Evolutionary conservation across 108 stramenopile species (phyloP), one percentile per base, ranked within the genome.

Genomic region (Nannochloropsis oceanica): DNA sequence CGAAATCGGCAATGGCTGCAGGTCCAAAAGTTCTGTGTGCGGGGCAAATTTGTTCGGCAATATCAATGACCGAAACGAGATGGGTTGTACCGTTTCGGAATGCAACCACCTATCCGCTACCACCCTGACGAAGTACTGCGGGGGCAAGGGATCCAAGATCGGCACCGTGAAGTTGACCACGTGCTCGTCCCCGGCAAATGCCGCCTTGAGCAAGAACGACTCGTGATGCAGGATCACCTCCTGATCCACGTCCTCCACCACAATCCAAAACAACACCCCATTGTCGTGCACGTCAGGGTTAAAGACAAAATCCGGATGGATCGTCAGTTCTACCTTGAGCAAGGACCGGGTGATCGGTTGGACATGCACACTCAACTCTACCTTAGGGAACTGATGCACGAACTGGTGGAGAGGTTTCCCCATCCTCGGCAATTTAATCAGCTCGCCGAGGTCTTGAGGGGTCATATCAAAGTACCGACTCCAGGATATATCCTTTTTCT

Each of bases 401-500:
- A 99, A 93, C 80, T 95, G 96, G 91, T 98, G 96, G 27, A 99
- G 90, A 0, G 94, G 94, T 44, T 95, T 93, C 26, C 99, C 99
- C 96, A 98, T 96, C 89, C 97, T 96, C 0, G 98, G 97, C 25
- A 96, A 94, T 79, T 96, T 97, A 11, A 98, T 96, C 43, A 99
- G 90, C 87, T 99, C 99, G 22, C 97, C 99, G 10, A 99, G 94
- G 85, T 99, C 99, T 12, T 94, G 94, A 11, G 97, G 92, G 25
- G 94, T 95, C 34, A 99, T 87, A 91, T 99, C 97, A 26, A 90
- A 91, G 89, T 97, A 97, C 22, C 97, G 90, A 26, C 95, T 93
- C 99, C 97, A 98, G 79, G 96, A 91, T 83, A 99, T 96, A 80
- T 97, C 96, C 84, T 96, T 98, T 43, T 95, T 89, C 92, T 99